Evolutionary conservation across 2,329 filamentous ascomycete genomes (phyloP), one percentile per base, ranked within the genome.

Genomic region (Laburnicola sp.): DNA sequence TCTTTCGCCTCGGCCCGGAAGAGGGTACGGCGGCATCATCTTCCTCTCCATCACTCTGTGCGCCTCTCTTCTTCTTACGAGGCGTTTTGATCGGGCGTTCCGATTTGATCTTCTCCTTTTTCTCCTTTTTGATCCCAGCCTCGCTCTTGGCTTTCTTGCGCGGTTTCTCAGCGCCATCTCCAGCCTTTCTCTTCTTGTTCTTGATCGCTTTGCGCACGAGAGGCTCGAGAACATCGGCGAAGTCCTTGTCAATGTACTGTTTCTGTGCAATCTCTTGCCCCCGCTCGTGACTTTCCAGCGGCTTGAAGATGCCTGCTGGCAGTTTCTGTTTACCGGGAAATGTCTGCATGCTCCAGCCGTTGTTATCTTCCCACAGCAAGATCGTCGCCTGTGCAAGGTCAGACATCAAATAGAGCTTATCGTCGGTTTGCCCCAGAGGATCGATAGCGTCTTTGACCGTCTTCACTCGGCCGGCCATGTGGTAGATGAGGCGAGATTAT

Each of bases 401-500:
- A 45, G 90, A 92, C 32, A 99, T 75, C 4, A 92, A 85, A 69
- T 97, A 96, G 0, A 99, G 80, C 55, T 86, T 85, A 50, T 91
- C 85, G 62, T 87, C 89, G 22, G 63, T 64, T 38, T 68, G 44
- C 10, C 50, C 57, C 2, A 81, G 79, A 1, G 80, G 76, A 0
- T 84, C 82, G 53, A 97, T 84, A 9, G 84, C 88, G 70, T 99
- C 94, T 36, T 84, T 82, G 7, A 92, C 89, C 72, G 93, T 89
- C 78, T 99, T 99, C 48, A 96, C 87, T 7, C 91, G 86, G 73
- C 97, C 92, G 9, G 91, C 91, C 55, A 97, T 89, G 71, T 94
- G 91, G 77, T 89, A 94, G 35, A 99, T 91, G 54, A 96, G 78
- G 89, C 88, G 11, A 97, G 80, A 63, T 97, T 99, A 38, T 89